Conservation (phyloP, 208 protist genomes). For the Strigomonas galati region DNA sequence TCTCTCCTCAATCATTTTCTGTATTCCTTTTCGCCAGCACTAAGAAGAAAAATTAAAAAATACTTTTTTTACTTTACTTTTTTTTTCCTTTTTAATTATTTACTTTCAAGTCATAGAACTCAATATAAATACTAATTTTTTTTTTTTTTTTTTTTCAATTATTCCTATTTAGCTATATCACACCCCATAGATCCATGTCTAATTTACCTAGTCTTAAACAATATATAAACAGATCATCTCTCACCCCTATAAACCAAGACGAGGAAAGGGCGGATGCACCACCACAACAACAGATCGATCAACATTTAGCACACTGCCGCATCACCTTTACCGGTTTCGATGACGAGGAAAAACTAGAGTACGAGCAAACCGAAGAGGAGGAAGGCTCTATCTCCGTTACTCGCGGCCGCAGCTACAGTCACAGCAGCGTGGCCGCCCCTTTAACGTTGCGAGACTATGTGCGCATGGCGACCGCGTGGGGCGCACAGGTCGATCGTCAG, state of each 20-base stretch:
- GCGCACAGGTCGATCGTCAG: slow-evolving; percentile 28
- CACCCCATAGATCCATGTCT: neutral
- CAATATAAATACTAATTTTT: neutral
- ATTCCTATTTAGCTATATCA: neutral
- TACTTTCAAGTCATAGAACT: neutral
- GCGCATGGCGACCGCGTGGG: slow-evolving; percentile 17
- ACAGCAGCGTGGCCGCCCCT: slow-evolving; percentile 2
- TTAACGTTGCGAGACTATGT: slow-evolving; percentile 8
- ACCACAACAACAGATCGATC: neutral
- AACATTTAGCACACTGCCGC: neutral
- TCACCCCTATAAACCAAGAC: neutral
- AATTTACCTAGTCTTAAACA: neutral
- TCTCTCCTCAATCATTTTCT: too few relatives aligned
- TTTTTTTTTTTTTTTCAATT: slow-evolving; percentile 7
- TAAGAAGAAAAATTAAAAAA: neutral
- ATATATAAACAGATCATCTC: neutral
- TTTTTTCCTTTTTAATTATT: neutral
- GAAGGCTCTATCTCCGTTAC: too few relatives aligned
- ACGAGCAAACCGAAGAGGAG: slow-evolving; percentile 11
- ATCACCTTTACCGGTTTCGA: slow-evolving; percentile 29
- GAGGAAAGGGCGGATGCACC: neutral
- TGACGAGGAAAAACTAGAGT: slow-evolving; percentile 23
- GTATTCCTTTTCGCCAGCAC: too few relatives aligned
- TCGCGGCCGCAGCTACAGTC: too few relatives aligned
- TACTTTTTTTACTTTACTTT: slow-evolving; percentile 11